A percentile compares a stretch with the other conserved stretches of the same genome.
Evolutionary conservation across 2,329 filamentous ascomycete species (phyloP).

Genomic region (Botrytis sinoallii): DNA sequence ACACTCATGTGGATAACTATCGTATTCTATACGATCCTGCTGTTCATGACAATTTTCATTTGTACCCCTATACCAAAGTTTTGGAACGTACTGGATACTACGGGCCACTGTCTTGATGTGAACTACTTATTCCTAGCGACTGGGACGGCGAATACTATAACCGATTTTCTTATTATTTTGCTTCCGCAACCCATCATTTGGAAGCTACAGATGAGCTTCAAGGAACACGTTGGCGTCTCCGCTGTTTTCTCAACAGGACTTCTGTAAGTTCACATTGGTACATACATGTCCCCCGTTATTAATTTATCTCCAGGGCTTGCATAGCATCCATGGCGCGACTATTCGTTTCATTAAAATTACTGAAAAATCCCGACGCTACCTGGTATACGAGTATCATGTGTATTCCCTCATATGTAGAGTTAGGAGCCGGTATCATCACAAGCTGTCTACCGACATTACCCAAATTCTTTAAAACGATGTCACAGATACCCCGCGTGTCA

Average conservation of each 20-base stretch:
- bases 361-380: background rate
- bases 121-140: background rate
- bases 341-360: background rate
- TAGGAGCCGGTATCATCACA: background rate
- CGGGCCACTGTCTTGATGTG: background rate
- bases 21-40: background rate
- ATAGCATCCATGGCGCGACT: constrained; percentile 6
- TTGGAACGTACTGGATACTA: background rate
- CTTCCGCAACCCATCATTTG: constrained; percentile 1
- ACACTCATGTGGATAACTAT: background rate
- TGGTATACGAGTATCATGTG: constrained; percentile 2
- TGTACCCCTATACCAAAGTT: background rate
- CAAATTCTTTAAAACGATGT: background rate
- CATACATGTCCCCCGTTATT: background rate
- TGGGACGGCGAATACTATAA: background rate
- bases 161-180: constrained; percentile 1
- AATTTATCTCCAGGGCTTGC: background rate
- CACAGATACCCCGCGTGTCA: background rate
- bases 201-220: constrained; percentile 6
- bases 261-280: background rate
- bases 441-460: background rate
- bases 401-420: constrained; percentile 1
- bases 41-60: constrained; percentile 5
- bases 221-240: constrained; percentile 5
- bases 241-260: background rate